A percentile compares a stretch with the other conserved stretches of the same genome.
Conservation (phyloP, 768 basidiomycete species). For the Suillus clintonianus region DNA sequence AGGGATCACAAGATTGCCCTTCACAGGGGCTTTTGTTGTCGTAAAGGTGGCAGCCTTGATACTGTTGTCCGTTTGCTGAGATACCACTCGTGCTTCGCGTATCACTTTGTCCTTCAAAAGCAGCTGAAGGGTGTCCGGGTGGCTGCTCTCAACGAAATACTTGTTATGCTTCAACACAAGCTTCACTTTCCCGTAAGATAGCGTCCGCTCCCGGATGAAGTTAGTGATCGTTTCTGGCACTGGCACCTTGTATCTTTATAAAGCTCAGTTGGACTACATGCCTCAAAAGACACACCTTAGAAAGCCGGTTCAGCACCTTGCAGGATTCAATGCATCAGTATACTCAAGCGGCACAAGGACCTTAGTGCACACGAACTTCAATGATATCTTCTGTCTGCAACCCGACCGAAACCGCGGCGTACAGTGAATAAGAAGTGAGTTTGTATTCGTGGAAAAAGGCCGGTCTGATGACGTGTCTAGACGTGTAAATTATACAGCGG, state of each 20-base stretch:
- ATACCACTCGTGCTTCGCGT: slow-evolving; percentile 77
- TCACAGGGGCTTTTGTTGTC: slow-evolving; percentile 77
- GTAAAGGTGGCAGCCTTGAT: slow-evolving; percentile 78
- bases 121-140: slow-evolving; percentile 88
- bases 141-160: slow-evolving; percentile 94
- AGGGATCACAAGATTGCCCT: slow-evolving; percentile 83
- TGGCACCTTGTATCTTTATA: slow-evolving; percentile 63
- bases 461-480: slow-evolving; percentile 57
- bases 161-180: slow-evolving; percentile 97
- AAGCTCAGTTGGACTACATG: slow-evolving; percentile 5
- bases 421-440: slow-evolving; percentile 95
- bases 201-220: slow-evolving; percentile 90
- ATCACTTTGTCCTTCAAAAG: slow-evolving; percentile 87
- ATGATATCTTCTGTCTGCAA: slow-evolving; percentile 98
- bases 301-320: slow-evolving; percentile 79
- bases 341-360: not conserved
- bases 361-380: slow-evolving; percentile 57
- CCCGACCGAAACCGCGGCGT: slow-evolving; percentile 98
- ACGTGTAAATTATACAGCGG: slow-evolving; percentile 29
- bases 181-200: slow-evolving; percentile 98
- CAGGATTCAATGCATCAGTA: slow-evolving; percentile 4
- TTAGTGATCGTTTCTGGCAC: slow-evolving; percentile 84
- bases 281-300: slow-evolving; percentile 50
- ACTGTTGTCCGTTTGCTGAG: slow-evolving; percentile 68
- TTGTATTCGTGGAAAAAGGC: slow-evolving; percentile 99